Conservation (phyloP, 176 grass and related monocot species). For the Hsuehochloa calcarea region DNA sequence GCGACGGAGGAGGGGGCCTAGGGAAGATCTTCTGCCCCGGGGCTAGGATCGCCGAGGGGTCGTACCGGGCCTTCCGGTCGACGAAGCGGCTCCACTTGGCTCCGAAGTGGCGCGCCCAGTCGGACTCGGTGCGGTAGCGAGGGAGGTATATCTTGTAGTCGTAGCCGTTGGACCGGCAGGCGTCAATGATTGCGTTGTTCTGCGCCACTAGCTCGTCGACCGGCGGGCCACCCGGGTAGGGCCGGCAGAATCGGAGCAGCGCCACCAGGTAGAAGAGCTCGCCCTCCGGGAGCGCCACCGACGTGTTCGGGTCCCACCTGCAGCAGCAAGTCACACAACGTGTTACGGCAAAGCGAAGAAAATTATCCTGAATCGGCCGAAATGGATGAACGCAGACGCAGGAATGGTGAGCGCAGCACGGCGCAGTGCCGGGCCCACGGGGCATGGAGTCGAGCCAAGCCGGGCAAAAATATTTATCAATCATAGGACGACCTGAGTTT, state of each 20-base stretch:
- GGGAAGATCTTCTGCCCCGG: slow-evolving; percentile 88
- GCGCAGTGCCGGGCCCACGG: neutral
- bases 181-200: slow-evolving; percentile 56
- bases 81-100: slow-evolving; percentile 65
- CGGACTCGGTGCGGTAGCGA: slow-evolving; percentile 42
- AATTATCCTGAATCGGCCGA: neutral
- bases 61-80: slow-evolving; percentile 63
- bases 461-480: neutral
- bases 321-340: neutral
- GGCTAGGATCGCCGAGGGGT: slow-evolving; percentile 67
- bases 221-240: slow-evolving; percentile 37
- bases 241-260: slow-evolving; percentile 71
- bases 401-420: neutral
- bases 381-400: neutral
- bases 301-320: slow-evolving; percentile 90
- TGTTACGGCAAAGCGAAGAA: neutral
- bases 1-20: slow-evolving; percentile 7
- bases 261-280: slow-evolving; percentile 96
- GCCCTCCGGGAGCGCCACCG: slow-evolving; percentile 68
- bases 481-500: slow-evolving; percentile 24
- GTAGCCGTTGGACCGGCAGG: slow-evolving; percentile 68
- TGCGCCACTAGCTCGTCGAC: slow-evolving; percentile 64
- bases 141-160: slow-evolving; percentile 94
- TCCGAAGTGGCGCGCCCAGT: slow-evolving; percentile 82
- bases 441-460: neutral